phyloP scores from a whole-genome alignment of 345 rosid genomes.

The Eucalyptus rudis region DNA sequence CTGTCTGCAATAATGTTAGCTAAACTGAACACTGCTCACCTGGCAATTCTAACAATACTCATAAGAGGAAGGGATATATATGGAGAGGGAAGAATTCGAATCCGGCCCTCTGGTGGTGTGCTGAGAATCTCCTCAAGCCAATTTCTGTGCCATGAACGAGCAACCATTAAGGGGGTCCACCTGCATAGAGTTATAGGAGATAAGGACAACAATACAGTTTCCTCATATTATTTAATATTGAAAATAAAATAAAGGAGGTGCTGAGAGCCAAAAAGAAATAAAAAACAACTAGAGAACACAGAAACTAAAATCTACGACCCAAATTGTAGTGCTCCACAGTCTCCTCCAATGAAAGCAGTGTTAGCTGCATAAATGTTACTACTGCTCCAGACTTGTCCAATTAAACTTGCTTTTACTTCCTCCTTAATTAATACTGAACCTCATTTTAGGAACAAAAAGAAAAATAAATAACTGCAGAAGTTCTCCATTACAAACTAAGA shows the following conservation, averaged over 20 bases:
- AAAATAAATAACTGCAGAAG: background rate
- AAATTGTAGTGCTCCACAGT: background rate
- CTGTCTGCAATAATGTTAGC: background rate
- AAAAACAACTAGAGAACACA: background rate
- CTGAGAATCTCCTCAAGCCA: conserved; percentile 68
- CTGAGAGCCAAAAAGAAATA: background rate
- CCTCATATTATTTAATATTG: background rate
- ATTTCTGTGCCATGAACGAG: conserved; percentile 82
- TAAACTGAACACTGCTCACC: conserved; percentile 24
- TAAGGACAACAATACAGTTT: background rate
- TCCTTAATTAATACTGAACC: background rate
- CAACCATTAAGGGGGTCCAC: conserved; percentile 92
- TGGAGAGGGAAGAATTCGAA: conserved; percentile 42
- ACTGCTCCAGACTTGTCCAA: background rate
- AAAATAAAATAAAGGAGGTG: background rate
- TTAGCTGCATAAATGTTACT: background rate
- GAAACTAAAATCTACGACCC: background rate
- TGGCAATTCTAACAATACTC: conserved; percentile 89
- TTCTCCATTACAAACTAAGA: background rate
- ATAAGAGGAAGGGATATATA: conserved; percentile 78
- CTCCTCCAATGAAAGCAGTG: background rate
- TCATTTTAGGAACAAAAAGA: background rate
- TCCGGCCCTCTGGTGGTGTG: conserved; percentile 25
- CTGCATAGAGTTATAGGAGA: conserved; percentile 11
- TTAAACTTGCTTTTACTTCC: background rate